Percentiles rank a stretch among this genome's conserved stretches.
Conservation (phyloP, 1,284 basidiomycete genomes). For the Cerioporus squamosus region DNA sequence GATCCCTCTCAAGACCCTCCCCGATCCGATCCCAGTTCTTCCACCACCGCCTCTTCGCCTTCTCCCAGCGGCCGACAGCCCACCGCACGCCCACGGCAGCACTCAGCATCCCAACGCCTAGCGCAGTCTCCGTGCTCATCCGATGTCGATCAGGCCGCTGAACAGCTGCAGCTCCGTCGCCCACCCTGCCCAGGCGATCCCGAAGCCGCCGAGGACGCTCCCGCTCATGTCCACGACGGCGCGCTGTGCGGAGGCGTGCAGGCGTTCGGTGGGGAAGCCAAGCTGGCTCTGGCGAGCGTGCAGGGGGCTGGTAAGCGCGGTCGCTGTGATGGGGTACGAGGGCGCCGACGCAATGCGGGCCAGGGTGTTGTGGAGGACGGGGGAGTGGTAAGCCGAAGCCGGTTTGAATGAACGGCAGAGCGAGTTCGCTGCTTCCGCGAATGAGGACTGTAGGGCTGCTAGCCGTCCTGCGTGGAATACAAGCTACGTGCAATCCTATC, state of each 20-base stretch:
- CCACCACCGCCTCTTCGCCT: constrained; percentile 74
- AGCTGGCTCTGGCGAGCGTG: constrained; percentile 62
- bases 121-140: constrained; percentile 60
- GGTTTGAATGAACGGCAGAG: constrained; percentile 45
- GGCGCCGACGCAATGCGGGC: constrained; percentile 57
- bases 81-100: constrained; percentile 61
- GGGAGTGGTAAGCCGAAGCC: constrained; percentile 55
- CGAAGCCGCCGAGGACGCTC: constrained; percentile 48
- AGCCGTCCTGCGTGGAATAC: constrained; percentile 73
- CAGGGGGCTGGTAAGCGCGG: constrained; percentile 61
- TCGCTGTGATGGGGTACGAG: constrained; percentile 51
- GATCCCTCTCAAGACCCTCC: constrained; percentile 73
- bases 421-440: constrained; percentile 48
- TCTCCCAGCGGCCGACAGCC: constrained; percentile 75
- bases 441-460: constrained; percentile 52
- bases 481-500: constrained; percentile 47
- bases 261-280: constrained; percentile 58
- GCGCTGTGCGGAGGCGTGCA: constrained; percentile 73
- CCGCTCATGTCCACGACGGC: constrained; percentile 58
- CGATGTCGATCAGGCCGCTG: constrained; percentile 40
- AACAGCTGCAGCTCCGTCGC: constrained; percentile 52
- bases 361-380: constrained; percentile 71
- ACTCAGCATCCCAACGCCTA: constrained; percentile 64
- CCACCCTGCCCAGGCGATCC: constrained; percentile 54
- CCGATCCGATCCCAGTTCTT: constrained; percentile 73